phyloP scores from a whole-genome alignment of 148 eudicot genomes.

The Fagopyrum esculentum region DNA sequence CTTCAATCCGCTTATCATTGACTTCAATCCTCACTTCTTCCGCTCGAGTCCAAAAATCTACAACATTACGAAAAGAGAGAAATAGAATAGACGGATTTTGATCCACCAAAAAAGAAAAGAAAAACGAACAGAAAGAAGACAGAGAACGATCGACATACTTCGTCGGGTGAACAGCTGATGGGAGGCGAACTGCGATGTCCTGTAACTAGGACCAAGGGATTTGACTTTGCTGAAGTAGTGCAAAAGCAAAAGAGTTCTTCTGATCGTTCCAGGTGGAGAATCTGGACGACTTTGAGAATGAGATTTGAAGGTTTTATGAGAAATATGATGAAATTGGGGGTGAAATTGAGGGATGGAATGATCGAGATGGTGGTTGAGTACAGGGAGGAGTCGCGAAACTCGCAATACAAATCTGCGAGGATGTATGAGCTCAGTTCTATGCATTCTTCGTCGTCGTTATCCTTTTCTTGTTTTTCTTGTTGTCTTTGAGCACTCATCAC shows the following conservation, averaged over 20 bases:
- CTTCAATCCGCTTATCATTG: slow-evolving; percentile 37
- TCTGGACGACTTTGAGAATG: background rate
- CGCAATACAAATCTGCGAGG: background rate
- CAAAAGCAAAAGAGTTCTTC: background rate
- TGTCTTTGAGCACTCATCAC: background rate
- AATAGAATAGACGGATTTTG: background rate
- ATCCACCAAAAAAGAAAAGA: background rate
- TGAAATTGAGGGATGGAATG: background rate
- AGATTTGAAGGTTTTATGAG: background rate
- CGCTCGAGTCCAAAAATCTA: background rate
- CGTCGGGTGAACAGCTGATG: background rate
- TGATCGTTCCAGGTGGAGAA: background rate
- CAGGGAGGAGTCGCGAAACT: background rate
- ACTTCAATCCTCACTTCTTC: background rate
- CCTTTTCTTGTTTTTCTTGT: background rate
- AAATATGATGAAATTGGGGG: background rate
- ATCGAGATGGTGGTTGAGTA: background rate
- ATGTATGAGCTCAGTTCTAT: background rate
- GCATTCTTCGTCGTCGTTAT: background rate
- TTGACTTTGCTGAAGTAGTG: background rate
- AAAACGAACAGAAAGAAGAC: background rate
- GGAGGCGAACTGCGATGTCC: background rate
- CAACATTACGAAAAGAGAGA: background rate
- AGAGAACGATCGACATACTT: background rate
- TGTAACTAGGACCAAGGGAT: background rate